Evolutionary conservation across 306 rosid species (phyloP).

Genomic region (Lotus japonicus): DNA sequence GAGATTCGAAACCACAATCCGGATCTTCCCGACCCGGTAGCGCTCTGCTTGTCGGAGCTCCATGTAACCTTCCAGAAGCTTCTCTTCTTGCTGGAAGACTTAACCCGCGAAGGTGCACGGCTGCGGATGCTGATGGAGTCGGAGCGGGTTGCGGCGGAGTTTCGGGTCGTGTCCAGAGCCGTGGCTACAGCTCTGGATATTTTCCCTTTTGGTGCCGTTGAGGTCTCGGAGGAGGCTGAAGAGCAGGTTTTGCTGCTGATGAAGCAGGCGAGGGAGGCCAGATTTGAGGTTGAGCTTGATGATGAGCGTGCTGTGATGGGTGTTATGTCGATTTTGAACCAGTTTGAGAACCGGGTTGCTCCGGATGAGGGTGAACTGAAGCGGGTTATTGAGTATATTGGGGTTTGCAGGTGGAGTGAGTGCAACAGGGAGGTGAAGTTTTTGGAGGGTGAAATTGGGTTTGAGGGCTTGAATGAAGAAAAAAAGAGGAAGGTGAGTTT

Average conservation of each 20-base stretch:
- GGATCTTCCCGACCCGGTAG: conserved; percentile 27
- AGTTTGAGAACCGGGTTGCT: conserved; percentile 35
- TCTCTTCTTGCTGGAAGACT: conserved; percentile 50
- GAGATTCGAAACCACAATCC: conserved; percentile 28
- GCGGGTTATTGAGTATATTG: conserved; percentile 51
- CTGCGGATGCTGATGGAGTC: conserved; percentile 56
- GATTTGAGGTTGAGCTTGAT: conserved; percentile 41
- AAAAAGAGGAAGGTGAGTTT: conserved; percentile 24
- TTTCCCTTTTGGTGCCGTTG: conserved; percentile 31
- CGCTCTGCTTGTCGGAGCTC: conserved; percentile 55
- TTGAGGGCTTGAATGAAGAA: conserved; percentile 34
- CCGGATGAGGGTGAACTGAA: conserved; percentile 39
- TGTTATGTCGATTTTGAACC: conserved; percentile 31
- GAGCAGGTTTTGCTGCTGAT: conserved; percentile 48
- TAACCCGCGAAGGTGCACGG: conserved; percentile 46
- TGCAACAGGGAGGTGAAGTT: conserved; percentile 63
- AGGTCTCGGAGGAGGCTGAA: conserved; percentile 30
- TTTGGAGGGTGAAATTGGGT: conserved; percentile 58
- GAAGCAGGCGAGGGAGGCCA: conserved; percentile 42
- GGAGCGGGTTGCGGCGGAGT: conserved; percentile 38
- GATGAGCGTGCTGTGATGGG: conserved; percentile 35
- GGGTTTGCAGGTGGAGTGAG: conserved; percentile 51
- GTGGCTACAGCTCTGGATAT: conserved; percentile 55
- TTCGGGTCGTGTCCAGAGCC: conserved; percentile 44
- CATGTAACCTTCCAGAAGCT: conserved; percentile 64